Base-by-base conservation (phyloP, 2,329 filamentous ascomycete genomes). In the Coniochaeta sp. region DNA sequence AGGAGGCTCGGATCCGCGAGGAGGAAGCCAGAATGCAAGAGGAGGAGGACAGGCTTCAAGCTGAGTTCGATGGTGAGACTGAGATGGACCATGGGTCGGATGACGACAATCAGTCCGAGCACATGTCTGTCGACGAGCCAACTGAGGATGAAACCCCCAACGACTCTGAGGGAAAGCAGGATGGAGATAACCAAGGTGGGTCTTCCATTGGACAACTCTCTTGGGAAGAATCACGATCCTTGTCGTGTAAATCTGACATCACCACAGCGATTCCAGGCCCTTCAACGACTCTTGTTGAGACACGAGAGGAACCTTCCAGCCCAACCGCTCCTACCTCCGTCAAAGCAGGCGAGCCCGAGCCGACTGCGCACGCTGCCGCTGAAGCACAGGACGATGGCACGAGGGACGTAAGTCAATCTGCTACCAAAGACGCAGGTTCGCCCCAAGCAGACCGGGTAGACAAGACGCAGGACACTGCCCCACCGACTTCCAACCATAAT, bases 11-110 rank as follows among this genome's bases (percentile, higher is more conserved):
- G 10, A 47, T 47, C 14, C 19, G 19, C 28, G 52, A 55, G 52
- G 30, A 36, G 26, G 30, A 32, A 28, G 26, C 26, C 4, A 55
- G 30, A 34, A 32, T 56, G 30, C 54, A 56, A 17, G 75, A 77
- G 4, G 76, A 83, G 66, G 73, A 81, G 24, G 72, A 73, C 22
- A 75, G 73, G 19, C 74, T 85, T 38, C 73, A 83, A 66, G 74
- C 74, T 26, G 82, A 84, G 61, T 72, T 79, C 17, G 70, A 75
- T 26, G 69, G 66, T 1, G 68, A 74, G 28, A 68, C 71, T n/a
- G 73, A 73, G 28, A 52, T n/a, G 47, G 14, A 52, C 17, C 22
- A 26, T 30, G 22, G 47, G 5, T 28, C 47, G 17, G 47, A 52
- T 52, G 47, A 52, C 2, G 47, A 52, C 7, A 28, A 52, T 30